Evolutionary conservation across 495 filamentous ascomycete species (phyloP), one percentile per base, ranked within the genome.

Genomic region (Xylaria sp.): DNA sequence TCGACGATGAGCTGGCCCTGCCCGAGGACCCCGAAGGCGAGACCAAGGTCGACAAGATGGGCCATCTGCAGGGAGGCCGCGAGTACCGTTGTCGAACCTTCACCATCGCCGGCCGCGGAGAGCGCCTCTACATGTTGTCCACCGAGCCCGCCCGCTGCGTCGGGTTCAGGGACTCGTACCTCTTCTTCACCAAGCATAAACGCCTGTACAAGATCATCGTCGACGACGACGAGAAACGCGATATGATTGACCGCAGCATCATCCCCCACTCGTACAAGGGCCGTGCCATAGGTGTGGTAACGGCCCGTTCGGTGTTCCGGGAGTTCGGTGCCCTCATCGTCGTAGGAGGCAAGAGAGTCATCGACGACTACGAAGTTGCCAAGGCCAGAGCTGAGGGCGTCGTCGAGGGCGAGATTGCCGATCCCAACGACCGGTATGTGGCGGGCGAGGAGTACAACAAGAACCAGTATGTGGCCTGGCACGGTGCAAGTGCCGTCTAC

Each of bases 221-320:
- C 73, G 93, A 93, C 69, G 94, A 97, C 67, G 91, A 94, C 24
- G 93, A 94, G 71, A 98, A 97, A 82, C 92, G 90, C 63, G 95
- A 97, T 77, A 87, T 98, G 79, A 99, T 99, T 72, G 93, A 94
- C 50, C 92, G 96, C 59, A 91, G 96, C 31, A 89, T 99, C 71
- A 97, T 99, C 69, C 96, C 96, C 3, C 95, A 97, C 84, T 95
- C 92, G 43, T 99, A 99, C 89, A 99, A 99, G 79, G 96, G 96
- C 70, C 93, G 96, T 57, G 93, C 96, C 21, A 99, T 99, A 78
- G 96, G 96, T 81, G 94, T 99, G 33, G 96, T 98, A 58, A 98
- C 96, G 15, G 96, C 96, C 35, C 89, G 97, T 24, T 98, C 96
- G 8, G 97, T 99, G 24, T 99, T 98, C 81, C 89, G 97, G 41